Evolutionary conservation across 2,329 filamentous ascomycete species (phyloP).

Genomic region (Aphanocladium album): DNA sequence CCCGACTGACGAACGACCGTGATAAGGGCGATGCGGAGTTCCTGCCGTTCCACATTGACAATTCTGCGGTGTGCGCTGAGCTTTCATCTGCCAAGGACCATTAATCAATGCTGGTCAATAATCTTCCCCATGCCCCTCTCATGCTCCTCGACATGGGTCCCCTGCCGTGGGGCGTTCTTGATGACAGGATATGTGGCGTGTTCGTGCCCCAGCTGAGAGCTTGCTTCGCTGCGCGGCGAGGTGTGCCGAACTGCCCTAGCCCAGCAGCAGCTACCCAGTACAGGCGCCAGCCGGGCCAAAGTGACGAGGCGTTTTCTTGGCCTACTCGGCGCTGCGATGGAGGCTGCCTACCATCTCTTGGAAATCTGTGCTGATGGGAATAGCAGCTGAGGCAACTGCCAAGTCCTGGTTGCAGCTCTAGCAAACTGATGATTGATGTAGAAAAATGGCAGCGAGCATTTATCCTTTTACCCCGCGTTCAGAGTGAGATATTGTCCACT

Average conservation of each 20-base stretch:
- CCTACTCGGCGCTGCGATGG: slow-evolving; percentile 6
- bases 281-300: not conserved
- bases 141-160: not conserved
- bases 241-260: too few relatives aligned
- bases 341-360: not conserved
- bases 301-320: not conserved
- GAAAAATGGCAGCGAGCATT: not conserved
- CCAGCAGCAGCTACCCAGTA: not conserved
- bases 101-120: not conserved
- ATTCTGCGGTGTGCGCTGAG: not conserved
- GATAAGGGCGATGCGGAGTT: not conserved
- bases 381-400: too few relatives aligned
- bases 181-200: not conserved
- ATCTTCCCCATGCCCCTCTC: not conserved
- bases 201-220: not conserved
- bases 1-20: not conserved
- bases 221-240: not conserved
- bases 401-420: not conserved
- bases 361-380: not conserved
- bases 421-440: not conserved
- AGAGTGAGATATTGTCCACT: not conserved
- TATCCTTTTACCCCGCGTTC: not conserved
- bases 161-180: not conserved
- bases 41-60: not conserved
- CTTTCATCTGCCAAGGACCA: not conserved